Percentiles rank a stretch among this genome's conserved stretches.
Evolutionary conservation across 176 grass and related monocot species (phyloP).

Genomic region (Hordeum marinum): DNA sequence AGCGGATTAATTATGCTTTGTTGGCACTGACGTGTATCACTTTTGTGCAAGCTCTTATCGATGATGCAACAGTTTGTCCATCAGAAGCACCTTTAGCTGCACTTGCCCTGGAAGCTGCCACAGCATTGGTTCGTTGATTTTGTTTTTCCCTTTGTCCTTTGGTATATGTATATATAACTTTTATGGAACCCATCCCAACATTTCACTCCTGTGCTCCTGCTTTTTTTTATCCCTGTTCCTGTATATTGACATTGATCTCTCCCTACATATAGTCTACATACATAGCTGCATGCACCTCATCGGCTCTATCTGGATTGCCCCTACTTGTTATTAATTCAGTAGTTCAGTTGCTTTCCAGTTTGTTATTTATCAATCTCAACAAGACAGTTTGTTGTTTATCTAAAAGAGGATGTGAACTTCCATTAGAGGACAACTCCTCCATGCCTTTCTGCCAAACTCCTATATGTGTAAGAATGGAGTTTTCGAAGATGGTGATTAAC

Average conservation of each 20-base stretch:
- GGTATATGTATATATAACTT: neutral
- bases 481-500: neutral
- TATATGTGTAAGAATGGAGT: constrained; percentile 23
- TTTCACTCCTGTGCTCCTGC: neutral
- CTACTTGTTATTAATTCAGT: constrained; percentile 21
- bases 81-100: neutral
- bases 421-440: neutral
- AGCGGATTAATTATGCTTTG: neutral
- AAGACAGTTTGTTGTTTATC: constrained; percentile 6
- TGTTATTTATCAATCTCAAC: neutral
- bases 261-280: neutral
- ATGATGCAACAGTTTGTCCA: neutral
- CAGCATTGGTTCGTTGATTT: neutral
- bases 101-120: neutral
- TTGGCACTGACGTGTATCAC: neutral
- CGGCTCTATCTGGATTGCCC: constrained; percentile 4
- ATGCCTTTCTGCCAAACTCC: constrained; percentile 35
- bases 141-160: neutral
- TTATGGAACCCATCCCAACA: neutral
- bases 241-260: neutral
- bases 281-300: constrained; percentile 18
- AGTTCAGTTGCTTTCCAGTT: neutral
- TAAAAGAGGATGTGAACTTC: constrained; percentile 24
- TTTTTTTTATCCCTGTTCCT: neutral
- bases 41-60: neutral